Evolutionary conservation across 805 yeast genomes (phyloP), one percentile per base, ranked within the genome.

Genomic region (Candida yuanshanica): DNA sequence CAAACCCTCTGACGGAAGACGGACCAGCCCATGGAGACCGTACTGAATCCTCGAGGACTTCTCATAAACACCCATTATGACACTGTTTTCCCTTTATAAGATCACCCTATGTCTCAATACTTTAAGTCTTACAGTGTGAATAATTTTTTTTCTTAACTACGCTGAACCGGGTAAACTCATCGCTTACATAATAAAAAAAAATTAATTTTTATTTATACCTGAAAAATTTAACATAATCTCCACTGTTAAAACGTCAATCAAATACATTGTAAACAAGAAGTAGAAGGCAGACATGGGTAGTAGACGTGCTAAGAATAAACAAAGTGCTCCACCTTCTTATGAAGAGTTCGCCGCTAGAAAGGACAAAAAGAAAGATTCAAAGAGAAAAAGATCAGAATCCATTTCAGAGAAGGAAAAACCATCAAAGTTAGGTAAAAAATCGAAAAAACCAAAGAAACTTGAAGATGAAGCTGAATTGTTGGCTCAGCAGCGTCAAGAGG

Each of bases 261-360:
- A 40, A 29, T 18, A 16, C 20, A 11, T 11, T 10, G 4, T 17
- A 5, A 31, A 3, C n/a, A 13, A 32, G 24, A 25, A 18, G 13
- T 20, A 11, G 13, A n/a, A 8, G 22, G n/a, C n/a, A 11, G 24
- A 12, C 17, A 87, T 90, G 95, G 98, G 98, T 63, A 66, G 68
- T 47, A 83, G 96, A 77, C 82, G 86, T 70, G 86, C 87, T 44
- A 88, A 83, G 65, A 83, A 87, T 56, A 91, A 87, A 72, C 98
- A 91, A 68, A 93, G 88, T 35, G 85, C 76, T 44, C 98, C 98
- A 52, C 96, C 96, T 26, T 60, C 89, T 6, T 69, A 81, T 47
- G 98, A 91, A 35, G 96, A 91, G 56, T 81, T 90, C 62, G 78
- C 78, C 50, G 72, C 73, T 46, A 76, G 66, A 54, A 70, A 68